These are phyloP conservation scores for Verticillium nubilum DNA, from an alignment of 2,329 filamentous ascomycete genomes.

Conservation along the genomic window DNA sequence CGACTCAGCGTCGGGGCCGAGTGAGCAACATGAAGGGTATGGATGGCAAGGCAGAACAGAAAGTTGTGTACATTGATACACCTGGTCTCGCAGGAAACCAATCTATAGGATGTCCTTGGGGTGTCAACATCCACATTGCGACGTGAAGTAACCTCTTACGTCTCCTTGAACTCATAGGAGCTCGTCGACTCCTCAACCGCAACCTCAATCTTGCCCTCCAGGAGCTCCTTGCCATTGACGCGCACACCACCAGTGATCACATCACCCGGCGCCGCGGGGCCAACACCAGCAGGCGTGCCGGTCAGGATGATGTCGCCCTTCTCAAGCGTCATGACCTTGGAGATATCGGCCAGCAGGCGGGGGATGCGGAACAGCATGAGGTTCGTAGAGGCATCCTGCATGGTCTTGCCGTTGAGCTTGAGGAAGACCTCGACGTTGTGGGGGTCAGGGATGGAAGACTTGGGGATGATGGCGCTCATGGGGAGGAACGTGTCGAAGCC, in stretches of 20 bases:
- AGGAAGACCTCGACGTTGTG: conserved; percentile 85
- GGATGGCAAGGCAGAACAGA: background rate
- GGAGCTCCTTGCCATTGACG: conserved; percentile 74
- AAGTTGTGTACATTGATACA: background rate
- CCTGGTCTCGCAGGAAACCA: background rate
- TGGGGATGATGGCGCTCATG: conserved; percentile 74
- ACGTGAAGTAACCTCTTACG: conserved; percentile 32
- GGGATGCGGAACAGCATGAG: conserved; percentile 94
- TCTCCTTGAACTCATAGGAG: conserved; percentile 72
- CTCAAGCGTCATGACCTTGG: conserved; percentile 88
- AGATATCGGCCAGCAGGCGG: conserved; percentile 82
- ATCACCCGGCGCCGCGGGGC: conserved; percentile 78
- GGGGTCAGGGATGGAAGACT: conserved; percentile 75
- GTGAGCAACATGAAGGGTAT: background rate
- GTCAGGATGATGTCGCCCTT: conserved; percentile 90
- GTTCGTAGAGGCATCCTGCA: conserved; percentile 83
- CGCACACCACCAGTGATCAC: conserved; percentile 79
- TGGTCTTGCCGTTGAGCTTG: conserved; percentile 71
- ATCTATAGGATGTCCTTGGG: background rate
- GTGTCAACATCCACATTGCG: background rate
- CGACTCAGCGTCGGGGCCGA: background rate
- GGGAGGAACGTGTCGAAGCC: conserved; percentile 98
- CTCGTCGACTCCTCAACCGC: conserved; percentile 73
- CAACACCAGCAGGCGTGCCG: conserved; percentile 96
- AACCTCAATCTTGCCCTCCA: conserved; percentile 81